Percentiles rank a stretch among this genome's conserved stretches.
Evolutionary conservation across 129 eudicot species (phyloP).

Genomic region (Daucus carota): DH1_v3.0 NC_030382.2:55856001-55856500

Average conservation of each 20-base stretch:
- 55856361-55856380: neutral
- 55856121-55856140: slow-evolving; percentile 45
- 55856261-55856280: neutral
- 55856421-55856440: neutral
- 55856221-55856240: neutral
- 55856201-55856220: slow-evolving; percentile 1
- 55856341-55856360: neutral
- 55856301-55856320: neutral
- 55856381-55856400: neutral
- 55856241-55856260: neutral
- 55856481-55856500: neutral
- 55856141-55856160: slow-evolving; percentile 87
- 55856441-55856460: neutral
- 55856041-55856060: slow-evolving; percentile 67
- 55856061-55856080: slow-evolving; percentile 60
- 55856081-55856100: slow-evolving; percentile 45
- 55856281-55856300: neutral
- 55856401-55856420: neutral
- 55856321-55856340: neutral
- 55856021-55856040: slow-evolving; percentile 45
- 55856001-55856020: slow-evolving; percentile 42
- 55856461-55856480: neutral
- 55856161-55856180: slow-evolving; percentile 55
- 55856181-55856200: neutral
- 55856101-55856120: slow-evolving; percentile 43